These are phyloP conservation scores for Cardamine chenopodiifolia DNA, from an alignment of 345 rosid species.

Conservation along the genomic window DNA sequence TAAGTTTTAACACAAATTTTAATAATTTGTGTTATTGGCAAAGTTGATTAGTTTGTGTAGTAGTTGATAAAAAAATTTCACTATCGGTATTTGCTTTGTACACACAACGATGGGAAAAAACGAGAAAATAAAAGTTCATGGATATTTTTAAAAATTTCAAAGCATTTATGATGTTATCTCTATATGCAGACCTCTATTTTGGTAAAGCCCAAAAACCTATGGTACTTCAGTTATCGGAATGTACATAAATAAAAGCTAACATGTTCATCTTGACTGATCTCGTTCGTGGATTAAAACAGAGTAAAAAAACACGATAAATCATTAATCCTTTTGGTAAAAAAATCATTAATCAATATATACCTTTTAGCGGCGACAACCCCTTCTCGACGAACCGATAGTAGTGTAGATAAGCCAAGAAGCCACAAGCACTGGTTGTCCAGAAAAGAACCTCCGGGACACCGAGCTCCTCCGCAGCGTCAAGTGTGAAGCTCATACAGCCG, in stretches of 20 bases:
- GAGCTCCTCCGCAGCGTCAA: conserved; percentile 33
- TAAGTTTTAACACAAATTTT: too few species aligned
- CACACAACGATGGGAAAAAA: not conserved
- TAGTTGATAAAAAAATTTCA: too few species aligned
- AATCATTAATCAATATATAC: not conserved
- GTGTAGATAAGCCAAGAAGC: conserved; percentile 13
- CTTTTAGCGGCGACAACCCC: conserved; percentile 18
- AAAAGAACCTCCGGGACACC: conserved; percentile 22
- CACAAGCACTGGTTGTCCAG: conserved; percentile 32
- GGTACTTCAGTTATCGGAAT: not conserved
- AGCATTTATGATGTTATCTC: not conserved
- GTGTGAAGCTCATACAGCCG: conserved; percentile 25
- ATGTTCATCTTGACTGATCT: not conserved
- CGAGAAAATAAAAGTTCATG: not conserved
- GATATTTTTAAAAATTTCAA: not conserved
- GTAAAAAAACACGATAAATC: not conserved
- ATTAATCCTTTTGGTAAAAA: not conserved
- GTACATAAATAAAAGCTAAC: not conserved
- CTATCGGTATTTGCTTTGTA: too few species aligned
- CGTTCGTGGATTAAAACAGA: not conserved
- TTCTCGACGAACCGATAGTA: not conserved
- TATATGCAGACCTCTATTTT: not conserved
- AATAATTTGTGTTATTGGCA: not conserved
- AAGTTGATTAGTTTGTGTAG: not conserved
- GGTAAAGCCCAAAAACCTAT: not conserved